Conservation (phyloP, 169 alveolate species). For the Pseudocohnilembus persalinus region DNA sequence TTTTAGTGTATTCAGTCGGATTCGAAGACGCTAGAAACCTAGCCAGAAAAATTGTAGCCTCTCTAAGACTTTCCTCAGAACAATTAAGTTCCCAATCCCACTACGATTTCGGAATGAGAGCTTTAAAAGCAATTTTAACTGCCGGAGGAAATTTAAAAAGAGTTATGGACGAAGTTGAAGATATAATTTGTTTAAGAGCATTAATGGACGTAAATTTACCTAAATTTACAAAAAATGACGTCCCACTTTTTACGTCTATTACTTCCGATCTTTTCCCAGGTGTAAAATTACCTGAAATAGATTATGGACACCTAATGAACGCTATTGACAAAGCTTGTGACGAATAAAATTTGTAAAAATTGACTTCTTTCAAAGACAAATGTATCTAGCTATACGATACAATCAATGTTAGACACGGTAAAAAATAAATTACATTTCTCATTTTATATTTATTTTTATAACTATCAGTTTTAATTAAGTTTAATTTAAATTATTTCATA, state of each 20-base stretch:
- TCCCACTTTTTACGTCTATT: constrained; percentile 79
- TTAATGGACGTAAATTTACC: constrained; percentile 84
- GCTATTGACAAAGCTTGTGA: constrained; percentile 60
- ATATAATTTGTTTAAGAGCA: constrained; percentile 72
- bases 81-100: constrained; percentile 83
- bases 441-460: no score
- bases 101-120: constrained; percentile 91
- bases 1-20: constrained; percentile 88
- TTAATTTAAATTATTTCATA: no score
- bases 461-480: no score
- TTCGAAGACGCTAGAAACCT: constrained; percentile 90
- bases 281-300: constrained; percentile 68
- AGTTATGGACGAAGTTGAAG: constrained; percentile 61
- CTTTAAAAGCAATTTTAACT: constrained; percentile 82
- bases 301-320: constrained; percentile 65
- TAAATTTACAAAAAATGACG: constrained; percentile 83
- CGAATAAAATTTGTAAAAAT: constrained; percentile 66
- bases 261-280: constrained; percentile 87
- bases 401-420: constrained; percentile 87
- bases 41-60: constrained; percentile 90
- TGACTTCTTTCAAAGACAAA: constrained; percentile 66
- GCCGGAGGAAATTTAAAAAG: constrained; percentile 87
- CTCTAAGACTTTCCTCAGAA: constrained; percentile 80
- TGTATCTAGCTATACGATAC: constrained; percentile 82
- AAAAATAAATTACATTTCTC: no score